These are phyloP conservation scores for Pythium angustatum DNA, from an alignment of 352 stramenopile species.

Conservation along the genomic window DNA sequence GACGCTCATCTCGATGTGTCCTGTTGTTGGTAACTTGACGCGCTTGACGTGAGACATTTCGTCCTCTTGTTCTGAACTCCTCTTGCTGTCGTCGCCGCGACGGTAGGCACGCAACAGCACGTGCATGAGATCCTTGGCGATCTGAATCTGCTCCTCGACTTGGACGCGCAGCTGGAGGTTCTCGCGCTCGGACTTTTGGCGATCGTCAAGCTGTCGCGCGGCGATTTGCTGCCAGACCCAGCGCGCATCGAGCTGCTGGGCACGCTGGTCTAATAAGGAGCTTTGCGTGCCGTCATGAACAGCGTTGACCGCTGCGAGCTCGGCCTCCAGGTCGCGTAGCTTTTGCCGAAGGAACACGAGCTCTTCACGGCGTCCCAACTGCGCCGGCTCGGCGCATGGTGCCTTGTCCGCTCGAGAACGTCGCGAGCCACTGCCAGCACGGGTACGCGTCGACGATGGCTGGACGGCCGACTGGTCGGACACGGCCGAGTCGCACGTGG, in stretches of 20 bases:
- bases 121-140: slow-evolving; percentile 25
- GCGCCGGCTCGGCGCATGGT: neutral
- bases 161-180: slow-evolving; percentile 20
- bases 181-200: slow-evolving; percentile 15
- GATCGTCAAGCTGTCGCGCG: slow-evolving; percentile 12
- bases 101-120: slow-evolving; percentile 17
- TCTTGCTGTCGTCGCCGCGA: neutral
- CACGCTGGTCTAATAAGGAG: neutral
- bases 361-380: slow-evolving; percentile 13
- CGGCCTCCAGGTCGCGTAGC: slow-evolving; percentile 14
- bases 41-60: neutral
- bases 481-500: neutral
- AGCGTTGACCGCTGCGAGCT: neutral
- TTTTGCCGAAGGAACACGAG: slow-evolving; percentile 13
- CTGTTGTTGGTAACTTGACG: slow-evolving; percentile 3
- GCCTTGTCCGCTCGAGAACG: neutral
- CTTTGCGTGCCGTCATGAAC: no score
- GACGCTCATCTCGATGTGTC: neutral
- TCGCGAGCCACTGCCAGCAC: neutral
- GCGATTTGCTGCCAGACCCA: slow-evolving; percentile 27
- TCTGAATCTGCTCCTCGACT: slow-evolving; percentile 16
- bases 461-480: neutral
- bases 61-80: neutral
- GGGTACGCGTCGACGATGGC: neutral
- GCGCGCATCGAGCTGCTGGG: neutral